Evolutionary conservation across 805 yeast species (phyloP).

Genomic region (Maudiozyma bulderi): DNA sequence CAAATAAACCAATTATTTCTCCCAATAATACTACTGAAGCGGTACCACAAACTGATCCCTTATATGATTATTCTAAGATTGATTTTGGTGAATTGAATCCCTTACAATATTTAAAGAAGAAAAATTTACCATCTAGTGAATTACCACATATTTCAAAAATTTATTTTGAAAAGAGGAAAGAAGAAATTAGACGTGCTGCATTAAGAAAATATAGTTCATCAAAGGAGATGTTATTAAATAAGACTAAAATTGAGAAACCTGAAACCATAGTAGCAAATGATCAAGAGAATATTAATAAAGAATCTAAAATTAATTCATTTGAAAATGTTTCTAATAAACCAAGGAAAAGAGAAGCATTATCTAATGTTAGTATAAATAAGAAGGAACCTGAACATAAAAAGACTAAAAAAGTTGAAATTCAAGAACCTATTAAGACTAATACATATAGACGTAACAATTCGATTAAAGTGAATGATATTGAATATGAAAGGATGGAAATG

Average conservation of each 20-base stretch:
- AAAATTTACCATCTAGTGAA: constrained; percentile 30
- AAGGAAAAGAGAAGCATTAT: constrained; percentile 22
- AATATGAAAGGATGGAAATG: constrained; percentile 66
- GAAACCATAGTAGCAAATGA: background rate
- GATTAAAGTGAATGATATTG: constrained; percentile 44
- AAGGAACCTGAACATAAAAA: constrained; percentile 6
- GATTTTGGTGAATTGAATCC: constrained; percentile 35
- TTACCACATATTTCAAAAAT: constrained; percentile 30
- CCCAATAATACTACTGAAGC: background rate
- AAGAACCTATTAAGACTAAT: constrained; percentile 9
- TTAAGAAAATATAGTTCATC: constrained; percentile 16
- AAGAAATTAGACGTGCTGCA: constrained; percentile 26
- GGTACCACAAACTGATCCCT: background rate
- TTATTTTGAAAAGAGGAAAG: constrained; percentile 31
- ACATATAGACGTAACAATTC: constrained; percentile 10
- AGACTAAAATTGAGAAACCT: background rate
- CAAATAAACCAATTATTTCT: background rate
- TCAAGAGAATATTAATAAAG: background rate
- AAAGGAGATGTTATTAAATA: background rate
- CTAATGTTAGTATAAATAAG: constrained; percentile 19
- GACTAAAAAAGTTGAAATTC: constrained; percentile 11
- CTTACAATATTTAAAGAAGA: constrained; percentile 31
- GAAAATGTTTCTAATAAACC: background rate
- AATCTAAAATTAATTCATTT: background rate
- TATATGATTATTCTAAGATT: constrained; percentile 11